Base-by-base conservation (phyloP, 2,329 filamentous ascomycete species). In the Fusarium xyrophilum region DNA sequence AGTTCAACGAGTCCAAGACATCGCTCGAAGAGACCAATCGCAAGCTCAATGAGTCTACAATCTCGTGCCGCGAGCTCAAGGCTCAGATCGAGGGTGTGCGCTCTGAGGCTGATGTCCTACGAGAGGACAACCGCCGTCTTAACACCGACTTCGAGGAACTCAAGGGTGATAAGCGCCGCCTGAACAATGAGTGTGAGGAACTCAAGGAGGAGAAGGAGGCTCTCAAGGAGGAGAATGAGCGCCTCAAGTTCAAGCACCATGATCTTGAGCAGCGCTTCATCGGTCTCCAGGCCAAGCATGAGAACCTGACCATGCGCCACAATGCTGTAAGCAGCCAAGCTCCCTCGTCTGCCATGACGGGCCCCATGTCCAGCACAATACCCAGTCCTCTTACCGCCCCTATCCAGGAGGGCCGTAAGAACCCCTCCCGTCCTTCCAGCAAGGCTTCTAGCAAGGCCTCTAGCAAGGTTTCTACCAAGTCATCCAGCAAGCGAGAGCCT, bases 381-480 rank as follows among this genome's bases (percentile, higher is more conserved):
- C 53, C 70, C 33, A 68, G 63, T 30, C 57, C 67, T 53, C 59
- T 76, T 38, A 67, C 75, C n/a, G 71, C 65, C 51, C 53, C 67
- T 53, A 55, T 76, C 6, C 65, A 74, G 7, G 72, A 76, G 46
- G 73, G 69, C 30, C 73, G 68, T 46, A 76, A 77, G 72, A 59
- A 73, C 25, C 67, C 71, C 12, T 67, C 76, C 66, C 72, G 72
- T 7, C 67, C 72, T 57, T 67, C 72, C n/a, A 74, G 72, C 69
- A 74, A 73, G 63, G 71, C 68, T 48, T 74, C 72, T 23, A 76
- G 76, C 64, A 77, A 76, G 70, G 76, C 71, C 21, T 73, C 71
- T 14, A 68, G 63, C 69, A 74, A 74, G 52, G 57, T 60, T 14
- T 68, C 70, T 21, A 69, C 67, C 62, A 75, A 75, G 63, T 65